Evolutionary conservation across 2,329 filamentous ascomycete species (phyloP), one percentile per base, ranked within the genome.

Genomic region (Paracamarosporium sp.): DNA sequence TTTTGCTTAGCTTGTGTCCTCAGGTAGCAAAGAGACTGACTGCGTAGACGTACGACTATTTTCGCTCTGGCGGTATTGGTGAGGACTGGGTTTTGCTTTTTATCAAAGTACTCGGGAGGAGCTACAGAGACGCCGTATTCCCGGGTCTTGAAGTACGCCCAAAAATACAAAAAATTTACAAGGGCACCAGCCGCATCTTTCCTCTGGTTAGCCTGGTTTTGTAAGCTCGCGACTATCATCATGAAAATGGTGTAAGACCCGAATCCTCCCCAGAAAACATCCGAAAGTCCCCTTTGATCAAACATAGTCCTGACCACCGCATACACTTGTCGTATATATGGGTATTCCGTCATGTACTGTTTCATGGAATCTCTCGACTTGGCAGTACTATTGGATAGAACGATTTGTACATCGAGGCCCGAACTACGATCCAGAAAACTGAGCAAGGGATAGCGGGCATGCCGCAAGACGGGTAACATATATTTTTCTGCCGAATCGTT

Each of bases 241-340:
- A 86, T 83, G 65, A 86, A 80, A 9, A 86, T 73, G 12, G 80
- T 76, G 65, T 88, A 86, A 0, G 84, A 81, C 15, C 80, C 80
- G 31, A 88, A 71, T 1, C 84, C 83, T n/a, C 81, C 80, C 3
- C 70, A 65, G 53, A 74, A 79, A 17, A 81, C 77, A 51, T 83
- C 80, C 30, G 79, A 78, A 2, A 88, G 68, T 24, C 77, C 78
- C 36, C 83, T 80, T 22, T 82, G 74, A 50, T 83, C 78, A 38
- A 89, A 75, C 15, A 80, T 75, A 48, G 81, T 76, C 60, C 83
- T 84, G 25, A 85, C 56, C 11, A 83, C 66, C 28, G 78, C 72
- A 65, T 83, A 88, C 8, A 88, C 60, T 9, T 79, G 68, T 12
- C 74, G 75, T 4, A 88, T 70, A 11, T 80, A 76, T 0, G 84